Percentiles rank a stretch among this genome's conserved stretches.
These are phyloP conservation scores for Pleurotus sapidus DNA, from an alignment of 768 basidiomycete genomes.

Conservation along the genomic window DNA sequence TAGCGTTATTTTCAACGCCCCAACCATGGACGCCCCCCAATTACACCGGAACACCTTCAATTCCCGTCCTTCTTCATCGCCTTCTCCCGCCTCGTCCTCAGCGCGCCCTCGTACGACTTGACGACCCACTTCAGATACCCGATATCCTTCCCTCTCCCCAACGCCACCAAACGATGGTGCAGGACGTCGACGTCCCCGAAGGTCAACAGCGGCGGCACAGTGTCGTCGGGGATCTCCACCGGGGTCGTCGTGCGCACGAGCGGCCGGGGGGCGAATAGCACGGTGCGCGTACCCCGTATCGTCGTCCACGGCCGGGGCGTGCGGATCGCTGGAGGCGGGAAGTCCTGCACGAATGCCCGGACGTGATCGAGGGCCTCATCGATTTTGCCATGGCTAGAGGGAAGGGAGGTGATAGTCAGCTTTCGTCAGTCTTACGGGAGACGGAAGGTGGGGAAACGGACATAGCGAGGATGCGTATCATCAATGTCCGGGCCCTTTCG, in stretches of 20 bases:
- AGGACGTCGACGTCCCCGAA: conserved; percentile 79
- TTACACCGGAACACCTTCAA: no score
- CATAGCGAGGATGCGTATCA: conserved; percentile 64
- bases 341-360: conserved; percentile 57
- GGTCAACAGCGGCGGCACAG: conserved; percentile 74
- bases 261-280: conserved; percentile 54
- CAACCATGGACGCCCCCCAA: no score
- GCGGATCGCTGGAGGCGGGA: conserved; percentile 56
- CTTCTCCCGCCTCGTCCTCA: conserved; percentile 58
- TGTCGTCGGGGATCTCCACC: conserved; percentile 65
- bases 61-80: conserved; percentile 28
- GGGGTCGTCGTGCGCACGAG: conserved; percentile 67
- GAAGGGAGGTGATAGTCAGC: neutral
- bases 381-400: conserved; percentile 42
- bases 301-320: conserved; percentile 36
- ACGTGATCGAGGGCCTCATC: conserved; percentile 56
- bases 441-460: conserved; percentile 31
- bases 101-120: conserved; percentile 68
- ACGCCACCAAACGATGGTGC: conserved; percentile 65
- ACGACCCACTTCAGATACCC: conserved; percentile 71
- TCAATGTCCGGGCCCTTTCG: conserved; percentile 67
- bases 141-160: conserved; percentile 43
- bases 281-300: conserved; percentile 57
- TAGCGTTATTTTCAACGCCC: no score
- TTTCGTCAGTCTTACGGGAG: no score